Evolutionary conservation across 257 asterid species (phyloP), one percentile per base, ranked within the genome.

Genomic region (Coffea eugenioides): DNA sequence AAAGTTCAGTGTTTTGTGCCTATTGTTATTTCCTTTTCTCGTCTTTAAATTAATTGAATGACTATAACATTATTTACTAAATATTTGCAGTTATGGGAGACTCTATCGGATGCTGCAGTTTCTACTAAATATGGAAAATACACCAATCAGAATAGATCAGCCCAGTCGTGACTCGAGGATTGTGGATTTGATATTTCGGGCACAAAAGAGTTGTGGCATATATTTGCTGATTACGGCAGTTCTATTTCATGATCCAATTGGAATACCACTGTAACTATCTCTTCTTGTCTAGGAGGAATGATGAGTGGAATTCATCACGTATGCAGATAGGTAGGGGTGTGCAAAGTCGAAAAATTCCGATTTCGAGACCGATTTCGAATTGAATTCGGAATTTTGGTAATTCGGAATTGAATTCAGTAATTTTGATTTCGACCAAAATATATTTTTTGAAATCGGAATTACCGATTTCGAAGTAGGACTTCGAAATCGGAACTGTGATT

Each of bases 71-170:
- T 18, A n/a, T 82, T 76, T 61, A 27, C 36, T 72, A 31, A 41
- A 57, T 62, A 64, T 85, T 81, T 81, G 74, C 87, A 94, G 98
- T 69, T 89, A 49, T 94, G 96, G 98, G 88, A 92, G 82, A 65
- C 87, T 45, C 81, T 84, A 54, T 81, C 95, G 15, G 97, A 92
- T 18, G 90, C 75, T 48, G 92, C 86, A 27, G 82, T 92, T 69
- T 82, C 80, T 41, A 80, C 82, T 71, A 90, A 87, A 83, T 94
- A 84, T 54, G 92, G 89, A 7, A 80, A 76, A 46, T 74, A 27
- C 18, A 43, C 72, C 27, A 80, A 80, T 9, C 67, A 76, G 81
- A 80, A 57, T 10, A 67, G 57, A 15, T 41, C 85, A 23, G 36
- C 69, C 34, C 27, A 41, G 65, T 52, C 74, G 43, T 77, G 79